Evolutionary conservation across 2,329 filamentous ascomycete species (phyloP), one percentile per base, ranked within the genome.

Genomic region (Ceratocystiopsis sp.): DNA sequence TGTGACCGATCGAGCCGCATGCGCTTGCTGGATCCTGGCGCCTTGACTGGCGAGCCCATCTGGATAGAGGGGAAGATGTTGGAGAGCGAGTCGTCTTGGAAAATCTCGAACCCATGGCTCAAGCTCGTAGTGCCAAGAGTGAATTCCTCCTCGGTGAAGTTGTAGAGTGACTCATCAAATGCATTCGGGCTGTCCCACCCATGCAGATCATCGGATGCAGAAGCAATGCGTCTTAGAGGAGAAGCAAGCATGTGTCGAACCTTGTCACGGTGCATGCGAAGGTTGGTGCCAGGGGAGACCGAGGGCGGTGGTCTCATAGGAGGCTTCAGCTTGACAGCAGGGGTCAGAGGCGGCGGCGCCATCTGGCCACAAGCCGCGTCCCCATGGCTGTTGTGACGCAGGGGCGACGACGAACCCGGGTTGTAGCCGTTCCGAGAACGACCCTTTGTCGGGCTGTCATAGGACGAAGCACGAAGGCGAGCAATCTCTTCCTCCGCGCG

Each of bases 401-500:
- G 59, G 3, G 82, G 81, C 3, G 82, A 86, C 2, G 81, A 85
- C 3, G 78, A 80, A 16, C 65, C 58, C 10, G 72, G 69, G 34
- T 68, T 60, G 43, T 67, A 65, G 6, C 61, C 66, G 47, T 68
- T 63, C 44, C 65, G 65, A 13, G 72, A 69, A 37, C 77, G 70
- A 52, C 65, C 62, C 62, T 84, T 86, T 41, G 77, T 83, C 5
- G 91, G 91, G 55, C 87, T 96, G 54, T 94, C 87, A 54, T 87
- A 89, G 2, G 86, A 94, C 2, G 89, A 95, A 48, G 83, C 84
- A 51, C 91, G 81, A 43, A 96, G 80, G 36, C 89, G 84, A 38
- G 83, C 84, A 65, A 98, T 95, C 60, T 95, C 91, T 54, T 93
- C 87, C 59, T 96, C 91, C 15, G 91, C 91, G 48, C 89, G 81